Evolutionary conservation across 1,284 basidiomycete genomes (phyloP), one percentile per base, ranked within the genome.

Genomic region (Tilletia walkeri): DNA sequence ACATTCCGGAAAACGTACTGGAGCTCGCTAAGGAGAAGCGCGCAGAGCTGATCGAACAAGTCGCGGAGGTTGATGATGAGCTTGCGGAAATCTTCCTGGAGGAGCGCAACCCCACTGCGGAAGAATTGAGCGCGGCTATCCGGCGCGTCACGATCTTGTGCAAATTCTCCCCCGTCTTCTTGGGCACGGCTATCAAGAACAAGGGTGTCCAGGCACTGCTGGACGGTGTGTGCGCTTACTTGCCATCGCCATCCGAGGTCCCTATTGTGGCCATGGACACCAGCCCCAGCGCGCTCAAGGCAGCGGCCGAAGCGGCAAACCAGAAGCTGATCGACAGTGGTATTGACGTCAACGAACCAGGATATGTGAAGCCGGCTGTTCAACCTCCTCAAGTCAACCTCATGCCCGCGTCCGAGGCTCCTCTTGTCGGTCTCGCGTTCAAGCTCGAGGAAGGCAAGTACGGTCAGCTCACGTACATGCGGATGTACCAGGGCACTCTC

Each of bases 161-260:
- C 82, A 93, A 92, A 79, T 99, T 99, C 85, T 92, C 92, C 0
- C 96, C 96, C 1, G 96, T 99, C 70, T 98, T 97, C 86, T 87
- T 99, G 74, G 96, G 96, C 53, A 96, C 94, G 6, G 96, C 96
- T 0, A 92, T 99, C 84, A 98, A 98, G 87, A 99, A 99, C 85
- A 96, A 94, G 30, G 94, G 90, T 69, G 92, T 99, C 3, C 96
- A 99, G 84, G 89, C 94, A 18, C 88, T 99, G 76, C 88, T 99
- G 24, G 95, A 99, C 80, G 96, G 95, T 76, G 90, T 98, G 45
- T 95, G 94, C 83, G 88, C 91, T n/a, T 99, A 98, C 86, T 88
- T 99, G 9, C 94, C 96, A 24, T 92, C 91, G 73, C 96, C 96
- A 0, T 86, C 90, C 1, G 93, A 99, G 84, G 87, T 90, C 10